phyloP scores from a whole-genome alignment of 495 filamentous ascomycete species.

The Choiromyces venosus region DNA sequence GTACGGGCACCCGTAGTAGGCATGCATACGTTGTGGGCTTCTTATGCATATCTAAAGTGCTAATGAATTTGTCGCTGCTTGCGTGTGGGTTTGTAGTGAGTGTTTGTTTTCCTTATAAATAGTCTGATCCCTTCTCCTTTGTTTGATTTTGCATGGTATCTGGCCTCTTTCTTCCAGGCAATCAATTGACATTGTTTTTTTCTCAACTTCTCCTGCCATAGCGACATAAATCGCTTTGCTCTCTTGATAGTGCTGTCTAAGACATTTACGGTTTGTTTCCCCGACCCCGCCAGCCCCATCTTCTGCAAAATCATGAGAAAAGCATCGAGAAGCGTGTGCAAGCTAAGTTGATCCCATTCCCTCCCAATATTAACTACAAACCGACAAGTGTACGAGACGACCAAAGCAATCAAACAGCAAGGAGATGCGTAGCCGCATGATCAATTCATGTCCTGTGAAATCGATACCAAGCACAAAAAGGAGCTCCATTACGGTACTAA shows the following conservation, averaged over 20 bases:
- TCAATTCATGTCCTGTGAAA: not conserved
- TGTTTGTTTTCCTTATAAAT: not conserved
- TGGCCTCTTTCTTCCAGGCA: not conserved
- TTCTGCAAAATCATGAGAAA: not conserved
- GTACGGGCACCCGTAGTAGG: not conserved
- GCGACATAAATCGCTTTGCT: not conserved
- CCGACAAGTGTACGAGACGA: not conserved
- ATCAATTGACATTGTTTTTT: not conserved
- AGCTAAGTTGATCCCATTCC: not conserved
- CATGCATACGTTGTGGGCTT: not conserved
- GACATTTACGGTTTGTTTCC: not conserved
- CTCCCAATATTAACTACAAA: not conserved
- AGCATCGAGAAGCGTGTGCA: not conserved
- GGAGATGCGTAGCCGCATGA: not conserved
- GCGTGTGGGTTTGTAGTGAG: not conserved
- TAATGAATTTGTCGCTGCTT: not conserved
- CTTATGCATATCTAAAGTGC: not conserved
- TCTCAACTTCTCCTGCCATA: not conserved
- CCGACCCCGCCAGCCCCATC: not conserved
- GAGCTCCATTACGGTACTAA: not conserved
- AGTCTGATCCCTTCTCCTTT: not conserved
- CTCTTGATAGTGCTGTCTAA: not conserved
- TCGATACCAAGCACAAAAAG: not conserved
- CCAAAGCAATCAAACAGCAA: not conserved
- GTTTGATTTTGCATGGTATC: not conserved